Evolutionary conservation across 1,139 yeast genomes (phyloP), one percentile per base, ranked within the genome.

Genomic region (Debaryomyces nepalensis): DNA sequence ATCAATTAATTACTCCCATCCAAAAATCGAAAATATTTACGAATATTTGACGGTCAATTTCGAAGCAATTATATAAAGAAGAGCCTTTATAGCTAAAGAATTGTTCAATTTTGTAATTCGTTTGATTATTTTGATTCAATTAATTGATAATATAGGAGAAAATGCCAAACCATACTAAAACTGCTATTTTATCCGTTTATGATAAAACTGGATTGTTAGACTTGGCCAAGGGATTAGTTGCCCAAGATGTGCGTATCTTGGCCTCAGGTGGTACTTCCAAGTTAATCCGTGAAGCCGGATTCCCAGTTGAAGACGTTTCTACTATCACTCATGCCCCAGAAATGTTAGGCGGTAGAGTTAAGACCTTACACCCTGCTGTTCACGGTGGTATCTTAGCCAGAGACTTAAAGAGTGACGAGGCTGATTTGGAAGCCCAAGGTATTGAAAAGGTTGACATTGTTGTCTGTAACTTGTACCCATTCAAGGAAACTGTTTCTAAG

Each of bases 211-310:
- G 99, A 40, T 77, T 93, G 53, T 73, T 93, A 58, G 99, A 93
- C 68, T 79, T 93, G 51, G 98, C 98, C 55, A 93, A 93, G 73
- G 98, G 99, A 39, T 80, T 93, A 49, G 84, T 80, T 51, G 86
- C 85, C 57, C 87, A 90, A 67, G 81, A 89, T 53, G 97, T 93
- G 53, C 82, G 97, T 57, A 83, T 93, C 51, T 78, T 93, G 47
- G 99, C 98, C 39, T 89, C 97, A 31, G 99, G 99, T 48, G 99
- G 99, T 61, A 93, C 99, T 46, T 95, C 99, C 45, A 82, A 79
- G 61, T 77, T 93, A 76, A 84, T 93, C 46, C 86, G 97, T 64
- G 99, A 91, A 65, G 96, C 97, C 42, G 99, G 98, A 9, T 93
- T 93, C 81, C 95, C 96, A 39, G 98, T 93, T 21, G 96, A 90